Percentiles rank a stretch among this genome's conserved stretches.
Conservation (phyloP, 495 filamentous ascomycete genomes). For the Neohortaea acidophila region DNA sequence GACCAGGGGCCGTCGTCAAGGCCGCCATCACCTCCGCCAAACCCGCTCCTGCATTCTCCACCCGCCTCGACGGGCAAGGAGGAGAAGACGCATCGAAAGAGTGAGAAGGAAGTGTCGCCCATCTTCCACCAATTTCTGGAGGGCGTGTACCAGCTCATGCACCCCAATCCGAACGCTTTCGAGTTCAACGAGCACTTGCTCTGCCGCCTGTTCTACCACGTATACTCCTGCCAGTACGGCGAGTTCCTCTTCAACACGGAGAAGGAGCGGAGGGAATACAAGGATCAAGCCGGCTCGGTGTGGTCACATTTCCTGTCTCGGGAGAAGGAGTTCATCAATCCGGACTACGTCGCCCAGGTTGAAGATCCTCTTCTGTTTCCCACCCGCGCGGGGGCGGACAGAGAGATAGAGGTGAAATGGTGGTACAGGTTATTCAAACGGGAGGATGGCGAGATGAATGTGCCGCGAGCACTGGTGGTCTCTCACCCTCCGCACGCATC, state of each 20-base stretch:
- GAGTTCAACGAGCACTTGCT: constrained; percentile 96
- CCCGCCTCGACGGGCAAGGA: constrained; percentile 25
- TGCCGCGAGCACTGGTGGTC: constrained; percentile 7
- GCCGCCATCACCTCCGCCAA: constrained; percentile 14
- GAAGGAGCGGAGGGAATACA: constrained; percentile 65
- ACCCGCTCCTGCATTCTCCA: constrained; percentile 31
- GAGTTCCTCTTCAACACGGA: constrained; percentile 95
- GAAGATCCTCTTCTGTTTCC: constrained; percentile 79
- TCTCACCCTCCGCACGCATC: constrained; percentile 2
- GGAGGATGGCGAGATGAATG: constrained; percentile 86
- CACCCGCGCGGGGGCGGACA: constrained; percentile 25
- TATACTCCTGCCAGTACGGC: constrained; percentile 92
- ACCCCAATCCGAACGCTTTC: constrained; percentile 79
- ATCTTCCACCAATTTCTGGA: constrained; percentile 98
- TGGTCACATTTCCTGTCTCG: constrained; percentile 90
- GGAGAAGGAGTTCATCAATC: constrained; percentile 63
- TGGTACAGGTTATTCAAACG: constrained; percentile 82
- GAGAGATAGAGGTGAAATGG: constrained; percentile 50
- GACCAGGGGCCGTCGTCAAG: constrained; percentile 36
- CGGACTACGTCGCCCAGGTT: constrained; percentile 59
- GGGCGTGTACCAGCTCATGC: constrained; percentile 76
- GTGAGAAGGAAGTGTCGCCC: constrained; percentile 77
- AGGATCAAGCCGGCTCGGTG: constrained; percentile 66
- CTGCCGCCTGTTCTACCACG: constrained; percentile 76
- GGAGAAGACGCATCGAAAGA: constrained; percentile 40